Conservation (phyloP, 2,329 filamentous ascomycete genomes). For the Grosmannia huntii region DNA sequence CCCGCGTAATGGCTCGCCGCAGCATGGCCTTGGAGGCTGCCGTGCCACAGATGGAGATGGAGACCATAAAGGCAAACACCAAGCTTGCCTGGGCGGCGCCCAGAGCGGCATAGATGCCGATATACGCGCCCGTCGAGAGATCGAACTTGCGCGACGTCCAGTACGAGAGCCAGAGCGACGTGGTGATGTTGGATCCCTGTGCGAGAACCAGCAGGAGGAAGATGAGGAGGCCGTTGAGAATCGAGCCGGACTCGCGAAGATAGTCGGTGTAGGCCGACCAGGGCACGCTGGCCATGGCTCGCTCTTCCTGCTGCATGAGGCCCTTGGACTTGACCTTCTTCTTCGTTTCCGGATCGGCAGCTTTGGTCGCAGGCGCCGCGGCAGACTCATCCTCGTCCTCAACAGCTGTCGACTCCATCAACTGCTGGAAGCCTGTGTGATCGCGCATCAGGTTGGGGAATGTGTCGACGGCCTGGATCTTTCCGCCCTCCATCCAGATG, state of each 20-base stretch:
- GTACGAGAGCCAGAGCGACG: constrained; percentile 84
- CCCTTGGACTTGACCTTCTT: constrained; percentile 41
- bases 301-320: constrained; percentile 63
- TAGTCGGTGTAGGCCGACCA: constrained; percentile 74
- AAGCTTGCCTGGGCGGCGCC: constrained; percentile 58
- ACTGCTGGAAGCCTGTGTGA: constrained; percentile 62
- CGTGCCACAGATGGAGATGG: constrained; percentile 69
- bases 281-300: constrained; percentile 61
- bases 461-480: constrained; percentile 74
- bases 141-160: constrained; percentile 76
- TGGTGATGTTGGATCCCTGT: constrained; percentile 76
- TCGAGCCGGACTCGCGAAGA: constrained; percentile 58
- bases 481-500: constrained; percentile 82
- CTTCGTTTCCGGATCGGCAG: constrained; percentile 27
- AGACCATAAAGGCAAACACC: constrained; percentile 69
- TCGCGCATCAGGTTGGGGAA: constrained; percentile 77
- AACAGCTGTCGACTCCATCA: constrained; percentile 76
- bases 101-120: constrained; percentile 58
- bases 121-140: constrained; percentile 56
- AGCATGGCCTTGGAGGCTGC: constrained; percentile 73
- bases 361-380: constrained; percentile 20
- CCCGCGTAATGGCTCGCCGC: constrained; percentile 62
- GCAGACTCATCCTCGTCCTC: constrained; percentile 48
- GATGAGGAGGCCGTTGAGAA: constrained; percentile 55
- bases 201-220: constrained; percentile 52